phyloP scores from a whole-genome alignment of 768 basidiomycete genomes.

The Neoboletus brunneissimus region DNA sequence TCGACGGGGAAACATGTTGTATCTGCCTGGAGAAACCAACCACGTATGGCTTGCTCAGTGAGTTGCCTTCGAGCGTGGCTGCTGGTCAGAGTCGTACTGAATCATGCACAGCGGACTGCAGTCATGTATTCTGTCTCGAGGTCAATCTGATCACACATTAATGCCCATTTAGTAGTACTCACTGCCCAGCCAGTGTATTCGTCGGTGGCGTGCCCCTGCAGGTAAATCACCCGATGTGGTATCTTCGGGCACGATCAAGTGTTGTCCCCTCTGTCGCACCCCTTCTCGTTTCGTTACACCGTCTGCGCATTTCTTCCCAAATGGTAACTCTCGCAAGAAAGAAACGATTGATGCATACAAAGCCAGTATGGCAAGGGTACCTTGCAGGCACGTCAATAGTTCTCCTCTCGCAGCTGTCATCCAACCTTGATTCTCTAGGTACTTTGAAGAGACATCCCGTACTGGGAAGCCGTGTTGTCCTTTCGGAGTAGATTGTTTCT shows the following conservation, averaged over 20 bases:
- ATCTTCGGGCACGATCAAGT: constrained; percentile 62
- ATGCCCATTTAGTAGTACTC: not conserved
- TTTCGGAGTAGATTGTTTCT: constrained; percentile 81
- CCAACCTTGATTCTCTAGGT: constrained; percentile 36
- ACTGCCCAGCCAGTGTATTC: constrained; percentile 57
- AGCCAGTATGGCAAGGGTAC: constrained; percentile 66
- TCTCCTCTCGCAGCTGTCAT: not conserved
- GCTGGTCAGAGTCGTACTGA: constrained; percentile 6
- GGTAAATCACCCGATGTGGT: constrained; percentile 51
- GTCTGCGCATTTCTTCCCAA: constrained; percentile 63
- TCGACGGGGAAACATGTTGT: constrained; percentile 54
- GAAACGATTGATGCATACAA: constrained; percentile 57
- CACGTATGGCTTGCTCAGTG: constrained; percentile 68
- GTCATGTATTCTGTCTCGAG: constrained; percentile 72
- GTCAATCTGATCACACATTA: constrained; percentile 37
- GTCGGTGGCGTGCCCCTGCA: constrained; percentile 67
- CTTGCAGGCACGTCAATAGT: constrained; percentile 53
- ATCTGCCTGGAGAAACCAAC: constrained; percentile 75
- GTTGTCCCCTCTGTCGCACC: constrained; percentile 74
- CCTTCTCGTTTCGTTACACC: constrained; percentile 69
- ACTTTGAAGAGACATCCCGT: constrained; percentile 55
- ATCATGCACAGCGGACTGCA: constrained; percentile 55
- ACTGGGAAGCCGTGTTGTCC: constrained; percentile 59
- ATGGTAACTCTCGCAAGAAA: constrained; percentile 51
- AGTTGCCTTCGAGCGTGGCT: constrained; percentile 10